A percentile compares a stretch with the other conserved stretches of the same genome.
These are phyloP conservation scores for Rhizopus delemar DNA, from an alignment of 371 early-diverging fungal genomes.

Conservation along the genomic window DNA sequence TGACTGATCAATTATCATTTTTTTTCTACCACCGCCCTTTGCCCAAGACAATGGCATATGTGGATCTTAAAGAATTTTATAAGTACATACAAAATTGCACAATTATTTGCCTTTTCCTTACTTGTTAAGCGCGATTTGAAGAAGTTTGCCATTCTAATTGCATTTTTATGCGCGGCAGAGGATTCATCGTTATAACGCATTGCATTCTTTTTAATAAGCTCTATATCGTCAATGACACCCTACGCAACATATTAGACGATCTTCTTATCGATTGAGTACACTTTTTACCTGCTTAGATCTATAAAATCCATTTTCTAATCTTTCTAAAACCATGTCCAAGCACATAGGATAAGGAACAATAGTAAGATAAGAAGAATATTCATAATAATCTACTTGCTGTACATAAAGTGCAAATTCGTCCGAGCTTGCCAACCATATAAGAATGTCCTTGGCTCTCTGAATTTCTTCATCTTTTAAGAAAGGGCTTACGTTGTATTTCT, in stretches of 20 bases:
- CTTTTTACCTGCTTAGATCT: conserved; percentile 54
- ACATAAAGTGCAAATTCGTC: conserved; percentile 65
- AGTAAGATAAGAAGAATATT: conserved; percentile 65
- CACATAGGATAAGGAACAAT: conserved; percentile 74
- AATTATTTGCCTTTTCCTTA: conserved; percentile 24
- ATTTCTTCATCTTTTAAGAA: conserved; percentile 19
- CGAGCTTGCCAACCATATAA: conserved; percentile 37
- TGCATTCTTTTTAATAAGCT: conserved; percentile 68
- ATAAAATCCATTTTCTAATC: conserved; percentile 63
- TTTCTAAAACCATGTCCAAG: conserved; percentile 57
- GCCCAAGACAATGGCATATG: conserved; percentile 42
- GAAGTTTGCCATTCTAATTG: conserved; percentile 57
- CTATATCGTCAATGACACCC: conserved; percentile 69
- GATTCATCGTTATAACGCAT: conserved; percentile 66
- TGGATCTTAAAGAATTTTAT: conserved; percentile 29
- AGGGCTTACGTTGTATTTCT: conserved; percentile 33
- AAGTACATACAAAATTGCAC: background rate
- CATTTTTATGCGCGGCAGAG: conserved; percentile 59
- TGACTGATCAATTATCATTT: conserved; percentile 35
- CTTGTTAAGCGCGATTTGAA: conserved; percentile 55
- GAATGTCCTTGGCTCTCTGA: conserved; percentile 37
- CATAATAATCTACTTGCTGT: conserved; percentile 65
- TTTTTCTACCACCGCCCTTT: conserved; percentile 29
- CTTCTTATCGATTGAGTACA: no score
- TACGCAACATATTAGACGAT: conserved; percentile 6